Base-by-base conservation (phyloP, 2,329 filamentous ascomycete species). In the Orbilia blumenaviensis region DNA sequence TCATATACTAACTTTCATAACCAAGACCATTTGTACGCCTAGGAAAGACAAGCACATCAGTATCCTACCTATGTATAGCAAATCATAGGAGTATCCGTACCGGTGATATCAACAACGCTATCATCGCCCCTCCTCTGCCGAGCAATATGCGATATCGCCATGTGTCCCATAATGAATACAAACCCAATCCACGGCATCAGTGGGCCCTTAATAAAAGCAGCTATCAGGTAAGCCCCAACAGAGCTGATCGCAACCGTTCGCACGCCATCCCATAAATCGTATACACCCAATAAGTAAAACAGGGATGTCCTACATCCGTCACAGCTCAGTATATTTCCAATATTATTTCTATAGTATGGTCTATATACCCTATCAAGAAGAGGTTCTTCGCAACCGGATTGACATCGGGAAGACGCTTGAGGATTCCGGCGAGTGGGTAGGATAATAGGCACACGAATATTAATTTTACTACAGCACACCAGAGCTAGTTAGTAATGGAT, bases 151-250 rank as follows among this genome's bases (percentile, higher is more conserved):
- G 89, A 96, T 80, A 94, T 83, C 50, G 94, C 94, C 91, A 98
- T 92, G 84, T 99, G 94, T 66, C 90, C 90, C 94, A 99, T 98
- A 69, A 97, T 85, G 81, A 96, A 97, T 58, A 92, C 86, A 83
- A 99, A 99, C 74, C 90, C 93, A 58, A 97, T 86, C 95, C 95
- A 99, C 85, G 95, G 95, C 95, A 99, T 99, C 82, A 94, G 92
- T 0, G 93, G 92, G 18, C 93, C 94, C 79, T 93, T 88, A 48
- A 98, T 85, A 82, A 90, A 94, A 79, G 91, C 89, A 62, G 94
- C 91, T 79, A 99, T 95, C 78, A 87, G 85, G 82, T 97, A 99
- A 60, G 92, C 89, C 58, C 89, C 94, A 16, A 87, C 88, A 0
- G 94, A 89, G 81, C 92, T 93, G 81, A 96, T 89, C 72, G 91